Conservation (phyloP, 257 asterid genomes). For the Solanum bukasovii region DNA sequence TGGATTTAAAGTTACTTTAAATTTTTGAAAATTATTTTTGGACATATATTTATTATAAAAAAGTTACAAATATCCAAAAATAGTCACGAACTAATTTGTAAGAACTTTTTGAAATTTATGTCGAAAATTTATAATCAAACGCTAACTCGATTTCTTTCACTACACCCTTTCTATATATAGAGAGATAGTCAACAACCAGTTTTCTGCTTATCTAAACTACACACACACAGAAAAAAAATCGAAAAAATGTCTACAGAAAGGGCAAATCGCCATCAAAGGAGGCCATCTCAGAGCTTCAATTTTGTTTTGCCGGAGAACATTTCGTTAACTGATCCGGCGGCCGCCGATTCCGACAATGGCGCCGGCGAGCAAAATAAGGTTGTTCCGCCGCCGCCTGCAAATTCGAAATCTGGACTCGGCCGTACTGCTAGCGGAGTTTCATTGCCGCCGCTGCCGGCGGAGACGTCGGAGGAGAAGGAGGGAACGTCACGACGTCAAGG, state of each 20-base stretch:
- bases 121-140: not conserved
- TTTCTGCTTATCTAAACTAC: not conserved
- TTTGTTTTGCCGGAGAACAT: conserved; percentile 54
- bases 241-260: conserved; percentile 42
- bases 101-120: not conserved
- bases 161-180: not conserved
- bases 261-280: conserved; percentile 60
- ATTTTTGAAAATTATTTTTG: too few species aligned
- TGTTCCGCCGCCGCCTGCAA: not conserved
- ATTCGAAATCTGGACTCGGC: not conserved
- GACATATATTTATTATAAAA: too few species aligned
- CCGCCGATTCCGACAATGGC: conserved; percentile 16
- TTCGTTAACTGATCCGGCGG: conserved; percentile 22
- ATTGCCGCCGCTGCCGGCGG: conserved; percentile 42
- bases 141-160: too few species aligned
- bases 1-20: too few species aligned
- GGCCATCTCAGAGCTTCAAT: conserved; percentile 51
- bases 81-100: not conserved
- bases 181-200: conserved; percentile 10
- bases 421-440: conserved; percentile 17
- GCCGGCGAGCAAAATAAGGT: conserved; percentile 6
- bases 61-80: not conserved
- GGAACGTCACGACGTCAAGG: not conserved
- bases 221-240: not conserved
- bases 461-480: conserved; percentile 25